phyloP scores from a whole-genome alignment of 1,284 basidiomycete genomes.

The Clitocybe nebularis region DNA sequence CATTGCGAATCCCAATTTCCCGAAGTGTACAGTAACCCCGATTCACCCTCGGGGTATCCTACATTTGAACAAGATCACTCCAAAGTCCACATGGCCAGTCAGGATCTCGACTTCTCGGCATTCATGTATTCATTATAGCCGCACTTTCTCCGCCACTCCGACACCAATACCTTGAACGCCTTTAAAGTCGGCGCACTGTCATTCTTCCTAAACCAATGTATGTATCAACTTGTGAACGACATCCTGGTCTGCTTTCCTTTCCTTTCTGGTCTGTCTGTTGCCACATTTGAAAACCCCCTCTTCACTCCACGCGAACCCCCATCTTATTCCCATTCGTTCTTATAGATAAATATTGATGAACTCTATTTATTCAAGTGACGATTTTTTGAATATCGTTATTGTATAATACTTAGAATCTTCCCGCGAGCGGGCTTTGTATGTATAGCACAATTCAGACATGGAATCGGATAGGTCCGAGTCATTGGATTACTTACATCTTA shows the following conservation, averaged over 20 bases:
- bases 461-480: slow-evolving; percentile 4
- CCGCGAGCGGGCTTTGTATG: slow-evolving; percentile 11
- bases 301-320: slow-evolving; percentile 6
- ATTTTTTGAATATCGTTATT: slow-evolving; percentile 17
- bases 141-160: slow-evolving; percentile 9
- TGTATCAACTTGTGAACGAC: slow-evolving; percentile 2
- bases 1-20: slow-evolving; percentile 13
- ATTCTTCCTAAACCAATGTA: slow-evolving; percentile 3
- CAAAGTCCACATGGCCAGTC: slow-evolving; percentile 19
- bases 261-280: slow-evolving; percentile 9
- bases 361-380: slow-evolving; percentile 10
- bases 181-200: not conserved
- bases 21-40: slow-evolving; percentile 12
- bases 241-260: slow-evolving; percentile 1
- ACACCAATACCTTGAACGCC: not conserved
- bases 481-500: slow-evolving; percentile 9
- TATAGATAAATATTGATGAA: slow-evolving; percentile 11
- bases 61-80: slow-evolving; percentile 14
- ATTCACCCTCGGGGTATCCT: slow-evolving; percentile 16
- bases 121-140: slow-evolving; percentile 26
- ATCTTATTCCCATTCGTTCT: slow-evolving; percentile 13
- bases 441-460: slow-evolving; percentile 14
- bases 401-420: slow-evolving; percentile 13
- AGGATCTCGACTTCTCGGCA: slow-evolving; percentile 25
- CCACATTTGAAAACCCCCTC: not conserved